A percentile compares a stretch with the other conserved stretches of the same genome.
Conservation (phyloP, 148 eudicot genomes). For the Vaccinium corymbosum region DNA sequence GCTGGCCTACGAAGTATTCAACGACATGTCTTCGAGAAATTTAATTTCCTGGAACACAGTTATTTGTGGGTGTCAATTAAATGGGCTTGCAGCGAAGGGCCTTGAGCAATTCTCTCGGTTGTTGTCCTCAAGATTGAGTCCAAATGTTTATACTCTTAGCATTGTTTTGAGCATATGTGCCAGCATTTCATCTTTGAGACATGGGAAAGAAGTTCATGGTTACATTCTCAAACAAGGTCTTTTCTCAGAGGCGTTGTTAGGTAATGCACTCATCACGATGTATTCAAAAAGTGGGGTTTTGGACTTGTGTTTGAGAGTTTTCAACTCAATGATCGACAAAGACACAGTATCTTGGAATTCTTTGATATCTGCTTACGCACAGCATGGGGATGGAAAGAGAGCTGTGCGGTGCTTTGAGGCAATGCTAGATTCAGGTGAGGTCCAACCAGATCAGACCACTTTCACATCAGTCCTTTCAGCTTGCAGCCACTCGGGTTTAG, state of each 20-base stretch:
- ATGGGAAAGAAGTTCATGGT: slow-evolving; percentile 65
- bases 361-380: slow-evolving; percentile 68
- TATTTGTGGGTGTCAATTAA: slow-evolving; percentile 53
- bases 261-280: slow-evolving; percentile 60
- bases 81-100: slow-evolving; percentile 44
- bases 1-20: slow-evolving; percentile 46
- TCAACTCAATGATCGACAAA: slow-evolving; percentile 38
- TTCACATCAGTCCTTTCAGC: slow-evolving; percentile 76
- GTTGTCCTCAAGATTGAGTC: slow-evolving; percentile 30
- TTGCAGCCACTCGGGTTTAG: slow-evolving; percentile 79
- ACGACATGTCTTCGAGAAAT: slow-evolving; percentile 34
- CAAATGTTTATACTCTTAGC: slow-evolving; percentile 53
- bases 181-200: slow-evolving; percentile 40
- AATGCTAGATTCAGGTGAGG: slow-evolving; percentile 38
- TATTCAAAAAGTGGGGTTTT: slow-evolving; percentile 62
- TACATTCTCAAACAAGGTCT: slow-evolving; percentile 47
- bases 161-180: slow-evolving; percentile 63
- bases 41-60: slow-evolving; percentile 72
- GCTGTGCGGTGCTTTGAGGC: slow-evolving; percentile 50
- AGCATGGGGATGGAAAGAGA: slow-evolving; percentile 50
- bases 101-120: slow-evolving; percentile 47
- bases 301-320: slow-evolving; percentile 46
- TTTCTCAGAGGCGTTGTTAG: slow-evolving; percentile 38
- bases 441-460: slow-evolving; percentile 60
- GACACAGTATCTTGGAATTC: slow-evolving; percentile 73